A percentile compares a stretch with the other conserved stretches of the same genome.
phyloP scores from a whole-genome alignment of 2,329 filamentous ascomycete genomes.

The Hysterium pulicare region DNA sequence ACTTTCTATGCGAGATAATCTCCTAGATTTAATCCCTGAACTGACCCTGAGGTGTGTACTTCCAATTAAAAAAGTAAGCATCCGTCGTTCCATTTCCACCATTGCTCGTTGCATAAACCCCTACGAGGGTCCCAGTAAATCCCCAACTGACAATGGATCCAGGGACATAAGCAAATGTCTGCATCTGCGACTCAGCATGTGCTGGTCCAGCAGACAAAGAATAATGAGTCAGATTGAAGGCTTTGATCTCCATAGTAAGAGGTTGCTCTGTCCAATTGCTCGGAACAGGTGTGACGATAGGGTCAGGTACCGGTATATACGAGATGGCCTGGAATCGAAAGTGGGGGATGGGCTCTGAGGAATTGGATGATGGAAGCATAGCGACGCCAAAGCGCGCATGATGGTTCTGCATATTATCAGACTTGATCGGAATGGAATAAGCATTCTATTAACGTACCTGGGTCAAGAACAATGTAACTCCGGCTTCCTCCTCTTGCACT shows the following conservation, averaged over 20 bases:
- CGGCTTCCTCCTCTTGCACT: conserved; percentile 47
- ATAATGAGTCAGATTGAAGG: conserved; percentile 48
- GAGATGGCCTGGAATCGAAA: conserved; percentile 25
- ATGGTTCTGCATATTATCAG: conserved; percentile 41
- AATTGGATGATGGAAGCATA: conserved; percentile 14
- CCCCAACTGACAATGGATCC: conserved; percentile 28
- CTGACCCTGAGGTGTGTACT: conserved; percentile 1
- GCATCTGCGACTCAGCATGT: conserved; percentile 7
- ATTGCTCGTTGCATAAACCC: conserved; percentile 54
- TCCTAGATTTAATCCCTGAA: not conserved
- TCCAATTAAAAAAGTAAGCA: conserved; percentile 50
- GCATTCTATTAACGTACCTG: conserved; percentile 8
- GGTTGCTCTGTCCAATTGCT: conserved; percentile 32
- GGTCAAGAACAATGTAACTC: conserved; percentile 52
- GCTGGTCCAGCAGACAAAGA: conserved; percentile 25
- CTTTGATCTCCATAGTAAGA: conserved; percentile 42
- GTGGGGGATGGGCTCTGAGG: conserved; percentile 23
- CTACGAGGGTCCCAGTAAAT: conserved; percentile 47
- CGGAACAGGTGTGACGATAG: conserved; percentile 41
- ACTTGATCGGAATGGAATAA: not conserved
- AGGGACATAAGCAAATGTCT: conserved; percentile 19
- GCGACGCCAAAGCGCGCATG: conserved; percentile 48
- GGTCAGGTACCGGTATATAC: conserved; percentile 37
- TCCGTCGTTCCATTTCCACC: conserved; percentile 43
- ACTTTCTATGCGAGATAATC: too few relatives aligned